Base-by-base conservation (phyloP, 202 grass and related monocot genomes). In the Setaria viridis region DNA sequence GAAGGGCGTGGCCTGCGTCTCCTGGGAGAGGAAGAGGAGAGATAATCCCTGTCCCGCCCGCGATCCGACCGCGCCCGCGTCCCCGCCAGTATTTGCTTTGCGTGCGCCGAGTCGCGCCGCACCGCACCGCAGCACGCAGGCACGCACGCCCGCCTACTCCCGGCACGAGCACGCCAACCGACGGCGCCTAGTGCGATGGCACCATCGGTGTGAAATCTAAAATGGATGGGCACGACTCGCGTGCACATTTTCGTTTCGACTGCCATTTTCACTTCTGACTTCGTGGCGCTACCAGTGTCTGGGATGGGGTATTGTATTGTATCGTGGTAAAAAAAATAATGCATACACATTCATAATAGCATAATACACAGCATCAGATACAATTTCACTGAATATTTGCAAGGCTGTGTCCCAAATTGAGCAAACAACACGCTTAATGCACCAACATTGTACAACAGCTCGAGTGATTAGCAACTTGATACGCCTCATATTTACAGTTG, bases 401-500 rank as follows among this genome's bases (percentile, higher is more conserved):
- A 66, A 29, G 13, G 5, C 6, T 30, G 6, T 33, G 33, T 58
- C 35, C 29, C 5, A 2, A 72, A 82, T 72, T 13, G 10, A 59
- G 21, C 53, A 30, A 20, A 8, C 4, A 17, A 72, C 62, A 66
- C 32, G 0, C 58, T 62, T 60, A 60, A 60, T 25, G 13, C 57
- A 42, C 55, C 46, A 55, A 58, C 50, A 17, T 59, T 5, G 39
- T 48, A 78, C 64, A 85, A 37, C 74, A 60, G 39, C 64, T 78
- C 53, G 12, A 37, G 19, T 11, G 19, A 33, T 4, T 55, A 58
- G 49, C 9, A 57, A 29, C 47, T 33, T 80, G 11, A 75, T 1
- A 19, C 16, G 20, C 20, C 51, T 70, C 51, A 6, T 82, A 62
- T 77, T 70, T 77, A 77, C 85, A 77, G 29, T 32, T 30, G 30